Evolutionary conservation across 2,329 filamentous ascomycete species (phyloP).

Genomic region (Talaromyces sp.): DNA sequence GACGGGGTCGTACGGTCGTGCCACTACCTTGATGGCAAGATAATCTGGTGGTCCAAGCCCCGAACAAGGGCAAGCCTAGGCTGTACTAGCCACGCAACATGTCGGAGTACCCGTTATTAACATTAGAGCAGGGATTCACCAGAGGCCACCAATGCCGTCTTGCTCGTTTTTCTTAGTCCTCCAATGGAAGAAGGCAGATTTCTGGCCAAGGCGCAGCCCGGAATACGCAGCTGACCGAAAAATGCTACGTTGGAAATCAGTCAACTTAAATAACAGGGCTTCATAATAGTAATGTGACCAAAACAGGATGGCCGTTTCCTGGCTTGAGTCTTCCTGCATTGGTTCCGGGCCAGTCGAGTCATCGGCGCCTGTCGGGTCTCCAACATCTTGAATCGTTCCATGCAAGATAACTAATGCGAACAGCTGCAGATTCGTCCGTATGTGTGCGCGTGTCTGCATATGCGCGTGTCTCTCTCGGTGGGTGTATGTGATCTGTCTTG

Average conservation of each 20-base stretch:
- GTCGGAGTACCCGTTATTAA: background rate
- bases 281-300: background rate
- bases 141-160: background rate
- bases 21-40: background rate
- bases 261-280: background rate
- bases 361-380: background rate
- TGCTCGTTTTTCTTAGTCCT: background rate
- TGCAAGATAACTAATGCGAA: slow-evolving; percentile 1
- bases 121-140: background rate
- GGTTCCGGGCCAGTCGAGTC: background rate
- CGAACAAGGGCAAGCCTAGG: background rate
- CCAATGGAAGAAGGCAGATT: background rate
- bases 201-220: background rate
- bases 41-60: background rate
- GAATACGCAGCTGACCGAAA: background rate
- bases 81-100: background rate
- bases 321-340: background rate
- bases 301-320: background rate
- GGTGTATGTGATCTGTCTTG: background rate
- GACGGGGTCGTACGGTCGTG: background rate
- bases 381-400: background rate
- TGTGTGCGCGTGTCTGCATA: background rate
- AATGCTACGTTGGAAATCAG: background rate
- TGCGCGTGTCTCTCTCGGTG: background rate
- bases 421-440: background rate